Evolutionary conservation across 2,329 filamentous ascomycete species (phyloP).

Genomic region (Keithomyces neogunnii): DNA sequence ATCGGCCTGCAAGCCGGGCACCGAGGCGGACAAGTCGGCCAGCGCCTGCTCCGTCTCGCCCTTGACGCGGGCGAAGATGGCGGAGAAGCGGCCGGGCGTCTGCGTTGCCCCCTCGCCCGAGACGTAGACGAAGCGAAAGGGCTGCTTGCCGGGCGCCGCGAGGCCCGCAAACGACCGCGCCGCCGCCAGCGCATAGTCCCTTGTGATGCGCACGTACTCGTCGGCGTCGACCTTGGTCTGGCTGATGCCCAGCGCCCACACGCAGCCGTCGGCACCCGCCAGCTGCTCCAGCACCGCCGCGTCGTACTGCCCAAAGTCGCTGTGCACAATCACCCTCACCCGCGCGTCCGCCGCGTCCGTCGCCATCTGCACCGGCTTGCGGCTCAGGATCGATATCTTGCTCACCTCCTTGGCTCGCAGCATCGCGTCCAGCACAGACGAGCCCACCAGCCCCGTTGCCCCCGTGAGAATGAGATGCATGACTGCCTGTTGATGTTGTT

Average conservation of each 20-base stretch:
- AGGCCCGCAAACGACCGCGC: constrained; percentile 50
- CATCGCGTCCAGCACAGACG: constrained; percentile 52
- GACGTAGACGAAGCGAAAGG: constrained; percentile 64
- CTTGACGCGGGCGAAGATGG: constrained; percentile 56
- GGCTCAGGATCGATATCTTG: constrained; percentile 59
- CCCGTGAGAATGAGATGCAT: constrained; percentile 62
- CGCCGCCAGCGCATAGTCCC: constrained; percentile 55
- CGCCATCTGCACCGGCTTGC: constrained; percentile 55
- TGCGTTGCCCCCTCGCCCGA: constrained; percentile 56
- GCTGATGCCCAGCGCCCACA: constrained; percentile 66
- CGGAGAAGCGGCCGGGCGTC: constrained; percentile 44
- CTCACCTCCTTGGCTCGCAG: constrained; percentile 44
- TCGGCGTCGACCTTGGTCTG: constrained; percentile 51
- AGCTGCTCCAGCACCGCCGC: constrained; percentile 48
- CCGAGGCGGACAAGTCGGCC: constrained; percentile 37
- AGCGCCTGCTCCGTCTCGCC: constrained; percentile 56
- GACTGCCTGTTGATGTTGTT: too few species aligned
- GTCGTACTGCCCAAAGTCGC: constrained; percentile 56
- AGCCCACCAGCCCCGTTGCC: constrained; percentile 60
- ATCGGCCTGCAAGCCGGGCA: constrained; percentile 41
- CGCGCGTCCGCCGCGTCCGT: constrained; percentile 49
- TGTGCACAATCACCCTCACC: constrained; percentile 57
- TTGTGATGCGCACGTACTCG: constrained; percentile 62
- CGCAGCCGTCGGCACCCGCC: constrained; percentile 55
- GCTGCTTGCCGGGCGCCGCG: constrained; percentile 28